These are phyloP conservation scores for Rhododendron mucronatum DNA, from an alignment of 148 eudicot genomes.

Conservation along the genomic window DNA sequence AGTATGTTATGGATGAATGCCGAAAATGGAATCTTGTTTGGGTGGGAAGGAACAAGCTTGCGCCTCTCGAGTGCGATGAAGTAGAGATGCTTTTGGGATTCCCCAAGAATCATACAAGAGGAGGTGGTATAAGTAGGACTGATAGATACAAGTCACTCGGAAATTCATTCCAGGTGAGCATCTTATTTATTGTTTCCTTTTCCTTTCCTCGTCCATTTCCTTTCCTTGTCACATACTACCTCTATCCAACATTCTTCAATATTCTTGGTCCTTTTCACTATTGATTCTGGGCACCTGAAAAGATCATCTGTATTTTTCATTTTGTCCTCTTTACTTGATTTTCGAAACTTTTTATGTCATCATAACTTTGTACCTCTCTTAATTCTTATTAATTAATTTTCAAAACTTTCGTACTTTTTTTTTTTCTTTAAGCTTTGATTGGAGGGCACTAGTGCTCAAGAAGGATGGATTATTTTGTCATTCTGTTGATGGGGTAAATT, in stretches of 20 bases:
- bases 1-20: slow-evolving; percentile 55
- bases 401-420: not conserved
- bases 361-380: not conserved
- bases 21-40: slow-evolving; percentile 87
- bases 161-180: slow-evolving; percentile 81
- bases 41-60: slow-evolving; percentile 87
- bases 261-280: not conserved
- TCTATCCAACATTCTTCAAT: not conserved
- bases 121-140: slow-evolving; percentile 89
- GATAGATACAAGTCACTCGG: slow-evolving; percentile 87
- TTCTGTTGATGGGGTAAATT: not conserved
- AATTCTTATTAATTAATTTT: not conserved
- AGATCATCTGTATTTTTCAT: not conserved
- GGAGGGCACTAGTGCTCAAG: not conserved
- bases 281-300: not conserved
- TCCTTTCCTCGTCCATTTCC: not conserved
- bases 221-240: not conserved
- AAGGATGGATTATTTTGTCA: not conserved
- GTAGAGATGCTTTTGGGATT: slow-evolving; percentile 84
- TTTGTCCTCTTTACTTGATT: not conserved
- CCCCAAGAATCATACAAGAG: slow-evolving; percentile 83
- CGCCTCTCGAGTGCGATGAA: slow-evolving; percentile 87
- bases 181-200: not conserved
- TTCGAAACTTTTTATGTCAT: not conserved
- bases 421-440: not conserved